Evolutionary conservation across 225 moss, liverwort and hornwort species (phyloP), one percentile per base, ranked within the genome.

Genomic region (Bryoerythrophyllum caledonicum): DNA sequence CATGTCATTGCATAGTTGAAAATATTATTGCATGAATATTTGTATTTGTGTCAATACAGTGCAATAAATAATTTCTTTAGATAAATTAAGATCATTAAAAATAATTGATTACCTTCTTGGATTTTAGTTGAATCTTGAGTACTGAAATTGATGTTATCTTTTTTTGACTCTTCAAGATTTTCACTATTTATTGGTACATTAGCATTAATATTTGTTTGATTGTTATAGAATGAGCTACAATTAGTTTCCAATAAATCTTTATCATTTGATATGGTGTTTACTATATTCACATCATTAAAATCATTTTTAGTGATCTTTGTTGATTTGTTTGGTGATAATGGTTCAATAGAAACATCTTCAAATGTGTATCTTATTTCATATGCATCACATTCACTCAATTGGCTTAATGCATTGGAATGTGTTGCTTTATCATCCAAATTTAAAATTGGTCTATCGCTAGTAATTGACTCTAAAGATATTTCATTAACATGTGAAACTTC

Each of bases 211-310:
- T 38, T 1, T 37, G 0, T 10, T 5, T 70, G 24, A 24, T 23
- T 34, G 35, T 70, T 37, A 15, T 55, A 3, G 4, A 2, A 54
- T 35, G 35, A 15, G 34, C 0, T 14, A 34, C 34, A 2, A 1
- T 4, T 51, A 1, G 6, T 52, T n/a, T 68, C 52, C n/a, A 11
- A 34, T 12, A 52, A 0, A 21, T 68, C 3, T 7, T 13, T 34
- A 21, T 49, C 1, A 25, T 40, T 0, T 24, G 0, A 0, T 1
- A 25, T 17, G 7, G 6, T 3, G 24, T 25, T 0, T 11, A 0
- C 1, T 5, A 11, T 1, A 3, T 26, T 17, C 11, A 19, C 17
- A 25, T 70, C 6, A 17, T 40, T 55, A 25, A 37, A 4, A 1
- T 38, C 17, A 56, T 25, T 24, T 17, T 37, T 35, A 34, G 2